Conservation (phyloP, 805 yeast species). For the Cephaloascus fragrans region DNA sequence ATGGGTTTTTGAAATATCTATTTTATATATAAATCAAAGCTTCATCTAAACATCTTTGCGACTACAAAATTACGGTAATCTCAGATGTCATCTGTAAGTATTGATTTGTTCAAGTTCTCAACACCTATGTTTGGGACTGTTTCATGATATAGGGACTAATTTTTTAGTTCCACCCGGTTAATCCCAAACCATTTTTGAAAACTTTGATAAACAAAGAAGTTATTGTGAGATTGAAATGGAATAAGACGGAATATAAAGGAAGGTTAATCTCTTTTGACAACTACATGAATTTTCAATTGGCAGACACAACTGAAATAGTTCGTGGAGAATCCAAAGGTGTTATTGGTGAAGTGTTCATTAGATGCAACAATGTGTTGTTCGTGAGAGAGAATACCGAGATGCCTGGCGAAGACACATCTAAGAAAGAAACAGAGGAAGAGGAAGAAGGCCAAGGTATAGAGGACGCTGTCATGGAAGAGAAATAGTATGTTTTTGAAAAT, state of each 20-base stretch:
- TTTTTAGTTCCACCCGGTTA: slow-evolving; percentile 53
- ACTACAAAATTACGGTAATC: too few species aligned
- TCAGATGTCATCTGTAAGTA: too few species aligned
- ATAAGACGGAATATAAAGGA: slow-evolving; percentile 81
- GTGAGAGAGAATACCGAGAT: slow-evolving; percentile 32
- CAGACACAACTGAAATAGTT: slow-evolving; percentile 39
- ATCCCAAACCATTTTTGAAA: slow-evolving; percentile 85
- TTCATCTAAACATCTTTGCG: too few species aligned
- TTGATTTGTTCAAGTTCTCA: too few species aligned
- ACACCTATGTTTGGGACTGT: too few species aligned
- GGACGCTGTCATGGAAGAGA: background rate
- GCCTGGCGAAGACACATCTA: slow-evolving; percentile 5
- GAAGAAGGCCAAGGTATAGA: background rate
- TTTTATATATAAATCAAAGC: too few species aligned
- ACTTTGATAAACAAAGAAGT: slow-evolving; percentile 65
- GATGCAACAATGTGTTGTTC: slow-evolving; percentile 89
- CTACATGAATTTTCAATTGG: slow-evolving; percentile 82
- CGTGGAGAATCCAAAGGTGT: slow-evolving; percentile 37
- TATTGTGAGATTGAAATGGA: slow-evolving; percentile 81
- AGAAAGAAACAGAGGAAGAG: background rate
- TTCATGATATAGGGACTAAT: too few species aligned
- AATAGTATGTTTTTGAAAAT: too few species aligned
- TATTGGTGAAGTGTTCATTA: slow-evolving; percentile 71
- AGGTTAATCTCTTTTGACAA: slow-evolving; percentile 71
- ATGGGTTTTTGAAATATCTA: too few species aligned